Percentiles rank a stretch among this genome's conserved stretches.
Conservation (phyloP, 2,329 filamentous ascomycete species). For the Venturia oleaginea region DNA sequence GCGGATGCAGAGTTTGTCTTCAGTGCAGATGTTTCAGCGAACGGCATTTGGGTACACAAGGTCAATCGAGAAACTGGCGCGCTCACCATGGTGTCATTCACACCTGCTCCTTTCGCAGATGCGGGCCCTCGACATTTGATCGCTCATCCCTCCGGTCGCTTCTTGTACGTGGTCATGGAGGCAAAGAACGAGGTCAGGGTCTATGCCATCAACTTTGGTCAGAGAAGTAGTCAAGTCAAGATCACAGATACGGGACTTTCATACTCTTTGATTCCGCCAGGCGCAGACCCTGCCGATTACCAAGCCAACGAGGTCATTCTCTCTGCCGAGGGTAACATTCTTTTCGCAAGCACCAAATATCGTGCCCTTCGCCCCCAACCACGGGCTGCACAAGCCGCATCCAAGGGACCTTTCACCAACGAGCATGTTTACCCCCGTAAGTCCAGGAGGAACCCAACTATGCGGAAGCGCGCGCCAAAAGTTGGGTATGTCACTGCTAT, state of each 20-base stretch:
- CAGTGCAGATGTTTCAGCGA: conserved; percentile 67
- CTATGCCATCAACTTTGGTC: conserved; percentile 46
- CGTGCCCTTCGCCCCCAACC: not conserved
- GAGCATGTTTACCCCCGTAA: not conserved
- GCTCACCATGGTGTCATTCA: conserved; percentile 60
- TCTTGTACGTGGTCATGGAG: conserved; percentile 83
- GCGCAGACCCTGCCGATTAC: conserved; percentile 5
- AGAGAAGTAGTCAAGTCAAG: not conserved
- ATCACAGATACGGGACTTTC: conserved; percentile 9
- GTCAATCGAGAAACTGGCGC: conserved; percentile 54
- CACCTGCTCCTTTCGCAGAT: conserved; percentile 58
- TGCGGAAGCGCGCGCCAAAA: not conserved
- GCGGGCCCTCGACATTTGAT: conserved; percentile 87
- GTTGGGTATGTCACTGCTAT: conserved; percentile 9
- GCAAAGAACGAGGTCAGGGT: conserved; percentile 73
- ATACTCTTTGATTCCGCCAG: conserved; percentile 7
- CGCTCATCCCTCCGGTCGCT: conserved; percentile 66
- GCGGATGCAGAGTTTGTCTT: conserved; percentile 65
- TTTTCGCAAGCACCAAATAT: conserved; percentile 8
- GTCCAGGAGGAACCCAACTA: not conserved
- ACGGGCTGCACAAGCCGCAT: not conserved
- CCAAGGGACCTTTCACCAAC: not conserved
- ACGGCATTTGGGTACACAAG: conserved; percentile 77
- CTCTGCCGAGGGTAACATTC: not conserved
- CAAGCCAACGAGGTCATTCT: conserved; percentile 6